Base-by-base conservation (phyloP, 352 stramenopile species). In the Phytophthora idaei region DNA sequence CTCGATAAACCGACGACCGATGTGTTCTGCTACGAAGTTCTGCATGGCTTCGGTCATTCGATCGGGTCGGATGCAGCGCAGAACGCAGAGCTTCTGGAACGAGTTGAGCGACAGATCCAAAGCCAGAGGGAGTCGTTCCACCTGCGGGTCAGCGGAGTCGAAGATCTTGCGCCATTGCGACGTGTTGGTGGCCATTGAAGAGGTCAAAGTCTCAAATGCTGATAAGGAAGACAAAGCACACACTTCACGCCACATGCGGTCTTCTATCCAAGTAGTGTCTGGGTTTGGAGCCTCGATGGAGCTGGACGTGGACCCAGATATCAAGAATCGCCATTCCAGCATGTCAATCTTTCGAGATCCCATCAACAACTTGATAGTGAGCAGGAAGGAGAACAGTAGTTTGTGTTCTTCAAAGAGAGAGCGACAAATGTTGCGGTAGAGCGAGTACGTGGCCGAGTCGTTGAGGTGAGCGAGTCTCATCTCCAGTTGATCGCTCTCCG, bases 321-420 rank as follows among this genome's bases (percentile, higher is more conserved):
- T 97, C 9, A 98, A 79, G 63, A 98, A 98, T 0, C 87, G 81
- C 95, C 95, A 98, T 57, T 98, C 90, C 11, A 90, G 66, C n/a
- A 85, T 54, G 57, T 98, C 89, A 41, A 98, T 96, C 54, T 82
- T 80, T 64, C 81, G 74, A 0, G 69, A 73, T 2, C 87, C 87
- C 74, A 94, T 88, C 4, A 95, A 66, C 14, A 96, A 46, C 64
- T 94, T 95, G 71, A 96, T 95, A 14, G 83, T 92, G 11, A 98
- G 81, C 44, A 98, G 57, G 70, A 98, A 98, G 4, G 90, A 97
- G 59, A 98, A 98, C 1, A 98, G 64, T 1, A 98, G 76, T 62
- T 98, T 98, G 82, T 98, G 92, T 37, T 97, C 85, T 69, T 98
- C 94, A 63, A 98, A 98, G 7, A 98, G 80, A 9, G 88, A 97